Evolutionary conservation across 805 yeast genomes (phyloP).

Genomic region (Wickerhamiella vanderwaltii): DNA sequence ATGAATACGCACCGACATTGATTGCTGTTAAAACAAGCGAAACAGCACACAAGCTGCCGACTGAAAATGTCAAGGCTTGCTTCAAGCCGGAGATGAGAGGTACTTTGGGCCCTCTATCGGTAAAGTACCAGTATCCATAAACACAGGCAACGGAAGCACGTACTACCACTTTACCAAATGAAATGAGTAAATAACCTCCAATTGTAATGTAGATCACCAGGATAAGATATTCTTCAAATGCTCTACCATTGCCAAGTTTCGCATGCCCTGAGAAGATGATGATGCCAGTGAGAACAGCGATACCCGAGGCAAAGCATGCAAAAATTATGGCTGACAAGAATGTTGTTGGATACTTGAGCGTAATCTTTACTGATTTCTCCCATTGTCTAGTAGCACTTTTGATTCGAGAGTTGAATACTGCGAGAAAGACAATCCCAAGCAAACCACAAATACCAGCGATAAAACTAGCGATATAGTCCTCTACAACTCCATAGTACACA

Average conservation of each 20-base stretch:
- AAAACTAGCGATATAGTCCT: slow-evolving; percentile 36
- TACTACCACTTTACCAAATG: slow-evolving; percentile 66
- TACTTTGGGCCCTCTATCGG: slow-evolving; percentile 33
- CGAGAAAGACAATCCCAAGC: slow-evolving; percentile 51
- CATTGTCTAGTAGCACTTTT: slow-evolving; percentile 64
- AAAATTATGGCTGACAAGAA: slow-evolving; percentile 32
- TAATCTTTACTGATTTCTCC: slow-evolving; percentile 63
- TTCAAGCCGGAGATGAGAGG: slow-evolving; percentile 61
- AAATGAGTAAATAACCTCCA: slow-evolving; percentile 74
- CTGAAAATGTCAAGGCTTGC: slow-evolving; percentile 71
- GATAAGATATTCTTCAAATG: slow-evolving; percentile 44
- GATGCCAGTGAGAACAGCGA: slow-evolving; percentile 52
- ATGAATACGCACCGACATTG: slow-evolving; percentile 35
- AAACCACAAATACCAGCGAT: slow-evolving; percentile 37
- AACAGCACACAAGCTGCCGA: slow-evolving; percentile 85
- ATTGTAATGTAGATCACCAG: slow-evolving; percentile 61
- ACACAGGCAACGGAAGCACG: slow-evolving; percentile 76
- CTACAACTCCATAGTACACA: slow-evolving; percentile 53
- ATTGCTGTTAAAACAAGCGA: slow-evolving; percentile 59
- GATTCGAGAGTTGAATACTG: slow-evolving; percentile 62
- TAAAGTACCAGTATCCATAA: slow-evolving; percentile 78
- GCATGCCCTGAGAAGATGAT: slow-evolving; percentile 67
- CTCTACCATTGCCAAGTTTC: slow-evolving; percentile 40
- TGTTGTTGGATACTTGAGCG: slow-evolving; percentile 60
- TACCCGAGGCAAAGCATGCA: slow-evolving; percentile 36